Percentiles rank a stretch among this genome's conserved stretches.
phyloP scores from a whole-genome alignment of 495 filamentous ascomycete species.

The Thermothielavioides terrestris region DNA sequence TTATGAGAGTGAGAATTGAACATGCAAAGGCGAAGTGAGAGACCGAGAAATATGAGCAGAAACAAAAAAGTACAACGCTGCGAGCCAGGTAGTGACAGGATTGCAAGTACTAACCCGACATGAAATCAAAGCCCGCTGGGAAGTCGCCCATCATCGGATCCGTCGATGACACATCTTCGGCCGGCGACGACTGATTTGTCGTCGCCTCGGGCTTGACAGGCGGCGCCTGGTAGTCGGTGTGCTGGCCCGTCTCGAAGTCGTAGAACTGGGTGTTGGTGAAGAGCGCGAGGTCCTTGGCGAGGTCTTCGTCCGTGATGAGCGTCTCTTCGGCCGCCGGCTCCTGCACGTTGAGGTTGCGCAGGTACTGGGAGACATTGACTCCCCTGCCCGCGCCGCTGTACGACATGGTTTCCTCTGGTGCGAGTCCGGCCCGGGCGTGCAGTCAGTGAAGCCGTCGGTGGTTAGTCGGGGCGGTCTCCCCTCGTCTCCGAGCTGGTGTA shows the following conservation, averaged over 20 bases:
- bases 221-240: constrained; percentile 32
- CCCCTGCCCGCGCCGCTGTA: constrained; percentile 60
- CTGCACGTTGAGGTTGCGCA: constrained; percentile 77
- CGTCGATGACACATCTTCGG: constrained; percentile 29
- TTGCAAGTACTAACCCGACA: constrained; percentile 17
- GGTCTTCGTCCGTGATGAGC: constrained; percentile 49
- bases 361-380: constrained; percentile 79
- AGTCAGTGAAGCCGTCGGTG: background rate
- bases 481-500: background rate
- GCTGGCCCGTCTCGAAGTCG: constrained; percentile 60
- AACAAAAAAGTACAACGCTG: constrained; percentile 10
- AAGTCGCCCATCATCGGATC: constrained; percentile 33
- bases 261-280: constrained; percentile 94
- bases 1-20: background rate
- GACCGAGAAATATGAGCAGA: background rate
- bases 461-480: background rate
- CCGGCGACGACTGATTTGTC: constrained; percentile 25
- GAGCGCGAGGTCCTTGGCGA: constrained; percentile 63
- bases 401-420: constrained; percentile 51
- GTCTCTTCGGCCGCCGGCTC: constrained; percentile 54
- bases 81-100: too few species aligned
- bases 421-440: background rate
- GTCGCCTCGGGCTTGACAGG: constrained; percentile 29
- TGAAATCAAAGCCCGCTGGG: constrained; percentile 26
- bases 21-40: background rate